Conservation (phyloP, 176 grass and related monocot species). For the Bothriochloa decipiens region DNA sequence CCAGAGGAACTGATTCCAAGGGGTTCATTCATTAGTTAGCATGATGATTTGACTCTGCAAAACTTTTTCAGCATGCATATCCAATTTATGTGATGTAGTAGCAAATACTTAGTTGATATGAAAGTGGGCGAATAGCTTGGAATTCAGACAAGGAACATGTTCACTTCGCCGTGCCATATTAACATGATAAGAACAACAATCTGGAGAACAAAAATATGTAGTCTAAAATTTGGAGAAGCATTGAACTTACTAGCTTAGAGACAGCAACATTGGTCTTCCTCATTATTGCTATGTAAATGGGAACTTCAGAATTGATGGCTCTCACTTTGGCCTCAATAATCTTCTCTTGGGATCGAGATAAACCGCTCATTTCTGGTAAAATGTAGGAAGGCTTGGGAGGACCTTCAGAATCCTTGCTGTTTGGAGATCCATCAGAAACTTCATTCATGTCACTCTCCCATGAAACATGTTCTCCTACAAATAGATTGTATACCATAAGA, state of each 20-base stretch:
- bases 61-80: background rate
- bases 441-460: background rate
- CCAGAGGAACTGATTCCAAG: background rate
- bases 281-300: slow-evolving; percentile 22
- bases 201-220: background rate
- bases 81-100: background rate
- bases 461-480: slow-evolving; percentile 17
- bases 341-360: slow-evolving; percentile 22
- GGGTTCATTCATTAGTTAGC: background rate
- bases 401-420: background rate
- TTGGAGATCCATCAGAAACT: background rate
- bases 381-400: slow-evolving; percentile 20
- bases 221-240: background rate
- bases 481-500: background rate
- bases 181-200: background rate
- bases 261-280: background rate
- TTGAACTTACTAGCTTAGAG: background rate
- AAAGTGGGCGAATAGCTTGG: background rate
- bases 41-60: background rate
- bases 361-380: background rate
- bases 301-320: background rate
- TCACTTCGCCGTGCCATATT: background rate
- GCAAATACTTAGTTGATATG: background rate
- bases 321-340: slow-evolving; percentile 11
- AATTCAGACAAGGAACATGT: background rate